These are phyloP conservation scores for Platismatia glauca DNA, from an alignment of 495 filamentous ascomycete genomes.

Conservation along the genomic window DNA sequence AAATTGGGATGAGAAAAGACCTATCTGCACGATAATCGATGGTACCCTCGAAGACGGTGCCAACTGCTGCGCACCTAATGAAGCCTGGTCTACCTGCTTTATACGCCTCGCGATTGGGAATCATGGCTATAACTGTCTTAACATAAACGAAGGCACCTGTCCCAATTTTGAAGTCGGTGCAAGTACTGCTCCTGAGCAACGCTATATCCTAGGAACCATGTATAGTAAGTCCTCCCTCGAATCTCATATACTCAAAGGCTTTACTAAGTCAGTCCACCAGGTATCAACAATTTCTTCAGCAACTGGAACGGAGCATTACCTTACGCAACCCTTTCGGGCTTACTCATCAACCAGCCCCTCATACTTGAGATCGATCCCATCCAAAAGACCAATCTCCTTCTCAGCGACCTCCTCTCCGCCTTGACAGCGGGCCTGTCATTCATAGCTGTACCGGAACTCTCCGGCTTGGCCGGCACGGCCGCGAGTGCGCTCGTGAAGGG, in stretches of 20 bases:
- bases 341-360: conserved; percentile 6
- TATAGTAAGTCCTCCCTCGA: neutral
- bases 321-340: neutral
- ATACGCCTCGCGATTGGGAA: neutral
- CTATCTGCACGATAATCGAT: neutral
- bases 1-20: neutral
- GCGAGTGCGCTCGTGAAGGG: neutral
- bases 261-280: neutral
- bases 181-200: neutral
- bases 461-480: neutral
- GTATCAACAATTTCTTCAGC: conserved; percentile 7
- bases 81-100: conserved; percentile 10
- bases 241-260: neutral
- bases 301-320: conserved; percentile 8
- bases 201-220: conserved; percentile 3
- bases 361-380: conserved; percentile 6
- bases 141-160: conserved; percentile 3
- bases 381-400: conserved; percentile 3
- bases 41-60: conserved; percentile 1
- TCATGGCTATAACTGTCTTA: conserved; percentile 1
- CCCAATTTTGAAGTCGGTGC: neutral
- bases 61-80: neutral
- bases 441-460: conserved; percentile 1
- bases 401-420: conserved; percentile 7
- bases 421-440: conserved; percentile 6